phyloP scores from a whole-genome alignment of 2,329 filamentous ascomycete species.

The Alternaria longipes region DNA sequence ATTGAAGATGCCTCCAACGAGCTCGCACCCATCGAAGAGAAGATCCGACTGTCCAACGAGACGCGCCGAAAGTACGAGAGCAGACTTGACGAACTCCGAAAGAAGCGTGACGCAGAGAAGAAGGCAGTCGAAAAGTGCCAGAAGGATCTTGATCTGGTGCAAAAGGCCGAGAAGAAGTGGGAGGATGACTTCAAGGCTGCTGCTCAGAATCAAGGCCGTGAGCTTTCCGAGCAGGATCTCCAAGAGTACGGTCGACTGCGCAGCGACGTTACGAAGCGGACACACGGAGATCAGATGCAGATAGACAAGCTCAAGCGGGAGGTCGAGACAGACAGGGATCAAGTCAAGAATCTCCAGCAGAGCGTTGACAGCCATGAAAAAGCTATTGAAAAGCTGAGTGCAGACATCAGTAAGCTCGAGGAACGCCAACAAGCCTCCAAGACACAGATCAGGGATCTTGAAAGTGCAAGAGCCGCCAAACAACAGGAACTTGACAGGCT shows the following conservation, averaged over 20 bases:
- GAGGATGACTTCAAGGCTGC: slow-evolving; percentile 87
- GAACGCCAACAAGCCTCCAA: slow-evolving; percentile 73
- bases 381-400: slow-evolving; percentile 75
- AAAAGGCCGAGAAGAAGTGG: slow-evolving; percentile 88
- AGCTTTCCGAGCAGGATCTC: slow-evolving; percentile 84
- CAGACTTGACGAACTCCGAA: slow-evolving; percentile 74
- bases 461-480: slow-evolving; percentile 81
- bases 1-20: slow-evolving; percentile 87
- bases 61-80: slow-evolving; percentile 74
- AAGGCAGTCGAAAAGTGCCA: slow-evolving; percentile 75
- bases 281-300: slow-evolving; percentile 81
- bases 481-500: slow-evolving; percentile 86
- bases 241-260: slow-evolving; percentile 89
- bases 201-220: slow-evolving; percentile 84
- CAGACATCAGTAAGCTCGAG: slow-evolving; percentile 73
- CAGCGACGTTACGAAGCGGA: slow-evolving; percentile 83
- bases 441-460: slow-evolving; percentile 70
- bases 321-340: slow-evolving; percentile 89
- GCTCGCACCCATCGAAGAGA: slow-evolving; percentile 90
- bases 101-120: slow-evolving; percentile 78
- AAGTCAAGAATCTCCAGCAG: slow-evolving; percentile 85
- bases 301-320: slow-evolving; percentile 88
- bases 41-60: slow-evolving; percentile 77
- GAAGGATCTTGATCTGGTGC: slow-evolving; percentile 82
- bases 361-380: slow-evolving; percentile 83